phyloP scores from a whole-genome alignment of 176 grass and related monocot genomes.

The Puccinellia tenuiflora region DNA sequence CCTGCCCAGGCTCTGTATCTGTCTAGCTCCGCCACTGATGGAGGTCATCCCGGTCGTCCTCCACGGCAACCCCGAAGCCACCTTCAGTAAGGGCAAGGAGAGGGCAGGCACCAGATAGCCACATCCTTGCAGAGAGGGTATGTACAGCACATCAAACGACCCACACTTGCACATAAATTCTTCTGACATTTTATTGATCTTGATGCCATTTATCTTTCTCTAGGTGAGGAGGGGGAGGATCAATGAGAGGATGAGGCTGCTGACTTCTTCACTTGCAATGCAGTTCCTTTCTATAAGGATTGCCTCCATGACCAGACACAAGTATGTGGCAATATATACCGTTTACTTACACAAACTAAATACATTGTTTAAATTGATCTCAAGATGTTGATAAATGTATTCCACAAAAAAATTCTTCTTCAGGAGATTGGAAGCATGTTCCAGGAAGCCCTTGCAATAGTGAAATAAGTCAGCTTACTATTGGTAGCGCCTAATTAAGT shows the following conservation, averaged over 20 bases:
- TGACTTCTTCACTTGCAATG: conserved; percentile 1
- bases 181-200: conserved; percentile 18
- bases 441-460: conserved; percentile 37
- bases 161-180: not conserved
- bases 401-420: not conserved
- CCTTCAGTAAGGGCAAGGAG: too few relatives aligned
- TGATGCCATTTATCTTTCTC: conserved; percentile 4
- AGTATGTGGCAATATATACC: conserved; percentile 26
- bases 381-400: not conserved
- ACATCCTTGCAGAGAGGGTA: too few relatives aligned
- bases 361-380: not conserved
- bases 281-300: conserved; percentile 96
- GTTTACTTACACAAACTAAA: not conserved
- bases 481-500: too few relatives aligned
- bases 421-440: conserved; percentile 62
- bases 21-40: too few relatives aligned
- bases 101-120: too few relatives aligned
- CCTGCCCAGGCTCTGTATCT: too few relatives aligned
- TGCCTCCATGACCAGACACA: conserved; percentile 55
- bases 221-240: conserved; percentile 95
- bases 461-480: too few relatives aligned
- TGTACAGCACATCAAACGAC: not conserved
- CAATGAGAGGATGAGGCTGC: conserved; percentile 72
- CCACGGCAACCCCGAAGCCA: too few relatives aligned
- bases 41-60: too few relatives aligned